Evolutionary conservation across 2,329 filamentous ascomycete species (phyloP).

Genomic region (Colletotrichum chlorophyti): DNA sequence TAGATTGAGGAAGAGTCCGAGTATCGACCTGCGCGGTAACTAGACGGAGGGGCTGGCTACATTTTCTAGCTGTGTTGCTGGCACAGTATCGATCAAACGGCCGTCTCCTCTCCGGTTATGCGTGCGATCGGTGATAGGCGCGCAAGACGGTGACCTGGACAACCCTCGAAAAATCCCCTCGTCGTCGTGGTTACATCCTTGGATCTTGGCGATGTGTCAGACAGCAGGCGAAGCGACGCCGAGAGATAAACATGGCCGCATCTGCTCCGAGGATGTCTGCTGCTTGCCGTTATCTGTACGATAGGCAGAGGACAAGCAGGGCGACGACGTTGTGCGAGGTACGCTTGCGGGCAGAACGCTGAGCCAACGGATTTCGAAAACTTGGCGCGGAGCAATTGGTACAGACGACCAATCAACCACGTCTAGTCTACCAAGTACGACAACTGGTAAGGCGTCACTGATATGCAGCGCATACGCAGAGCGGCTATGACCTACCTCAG

Average conservation of each 20-base stretch:
- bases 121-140: not conserved
- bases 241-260: not conserved
- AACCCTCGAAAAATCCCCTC: not conserved
- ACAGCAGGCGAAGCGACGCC: conserved; percentile 11
- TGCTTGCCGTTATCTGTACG: no score
- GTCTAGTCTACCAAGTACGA: not conserved
- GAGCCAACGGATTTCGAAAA: not conserved
- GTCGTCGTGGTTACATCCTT: not conserved
- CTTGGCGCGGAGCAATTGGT: not conserved
- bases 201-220: not conserved
- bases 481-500: not conserved
- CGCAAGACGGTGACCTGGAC: not conserved
- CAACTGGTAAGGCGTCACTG: not conserved
- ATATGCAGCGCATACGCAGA: not conserved
- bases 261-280: no score
- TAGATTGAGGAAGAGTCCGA: not conserved
- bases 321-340: not conserved
- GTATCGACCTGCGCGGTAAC: not conserved
- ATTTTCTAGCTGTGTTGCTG: conserved; percentile 1
- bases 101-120: not conserved
- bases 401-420: not conserved
- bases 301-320: not conserved
- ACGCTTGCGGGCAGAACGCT: not conserved
- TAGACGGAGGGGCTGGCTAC: not conserved
- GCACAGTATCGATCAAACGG: not conserved